These are phyloP conservation scores for Trichoderma sp. DNA, from an alignment of 2,329 filamentous ascomycete genomes.

Conservation along the genomic window DNA sequence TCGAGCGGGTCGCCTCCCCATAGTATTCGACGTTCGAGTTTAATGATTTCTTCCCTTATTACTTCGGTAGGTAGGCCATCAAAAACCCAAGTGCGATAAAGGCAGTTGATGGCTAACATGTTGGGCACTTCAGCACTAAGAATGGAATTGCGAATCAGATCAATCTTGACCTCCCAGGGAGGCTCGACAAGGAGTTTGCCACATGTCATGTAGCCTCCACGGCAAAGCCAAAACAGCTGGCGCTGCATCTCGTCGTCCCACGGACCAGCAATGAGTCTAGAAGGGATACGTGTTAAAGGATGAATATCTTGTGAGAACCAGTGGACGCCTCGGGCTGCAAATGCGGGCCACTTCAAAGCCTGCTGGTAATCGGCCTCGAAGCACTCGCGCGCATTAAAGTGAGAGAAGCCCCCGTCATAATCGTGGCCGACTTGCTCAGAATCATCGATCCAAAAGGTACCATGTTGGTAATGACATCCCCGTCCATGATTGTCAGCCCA, in stretches of 20 bases:
- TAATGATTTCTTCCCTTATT: conserved; percentile 35
- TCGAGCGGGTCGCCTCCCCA: conserved; percentile 39
- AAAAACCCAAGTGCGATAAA: conserved; percentile 39
- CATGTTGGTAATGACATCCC: conserved; percentile 43
- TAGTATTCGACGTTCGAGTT: conserved; percentile 38
- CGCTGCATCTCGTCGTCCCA: conserved; percentile 47
- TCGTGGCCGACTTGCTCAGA: conserved; percentile 30
- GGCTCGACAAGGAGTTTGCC: conserved; percentile 35
- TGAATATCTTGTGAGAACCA: conserved; percentile 46
- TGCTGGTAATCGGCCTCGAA: conserved; percentile 45
- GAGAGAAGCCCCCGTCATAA: conserved; percentile 34
- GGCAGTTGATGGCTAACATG: conserved; percentile 39
- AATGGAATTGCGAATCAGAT: conserved; percentile 45
- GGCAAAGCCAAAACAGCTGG: conserved; percentile 52
- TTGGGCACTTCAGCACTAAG: conserved; percentile 38
- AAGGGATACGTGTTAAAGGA: conserved; percentile 45
- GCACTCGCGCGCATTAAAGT: conserved; percentile 42
- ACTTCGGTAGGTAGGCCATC: conserved; percentile 39
- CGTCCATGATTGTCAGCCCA: conserved; percentile 50
- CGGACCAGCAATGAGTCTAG: conserved; percentile 46
- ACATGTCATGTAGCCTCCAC: conserved; percentile 43
- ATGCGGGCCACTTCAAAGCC: conserved; percentile 35
- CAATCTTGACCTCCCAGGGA: conserved; percentile 49
- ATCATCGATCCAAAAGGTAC: conserved; percentile 32
- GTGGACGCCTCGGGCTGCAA: conserved; percentile 28